Conservation (phyloP, 2,329 filamentous ascomycete genomes). For the Lasiodiplodia theobromae region DNA sequence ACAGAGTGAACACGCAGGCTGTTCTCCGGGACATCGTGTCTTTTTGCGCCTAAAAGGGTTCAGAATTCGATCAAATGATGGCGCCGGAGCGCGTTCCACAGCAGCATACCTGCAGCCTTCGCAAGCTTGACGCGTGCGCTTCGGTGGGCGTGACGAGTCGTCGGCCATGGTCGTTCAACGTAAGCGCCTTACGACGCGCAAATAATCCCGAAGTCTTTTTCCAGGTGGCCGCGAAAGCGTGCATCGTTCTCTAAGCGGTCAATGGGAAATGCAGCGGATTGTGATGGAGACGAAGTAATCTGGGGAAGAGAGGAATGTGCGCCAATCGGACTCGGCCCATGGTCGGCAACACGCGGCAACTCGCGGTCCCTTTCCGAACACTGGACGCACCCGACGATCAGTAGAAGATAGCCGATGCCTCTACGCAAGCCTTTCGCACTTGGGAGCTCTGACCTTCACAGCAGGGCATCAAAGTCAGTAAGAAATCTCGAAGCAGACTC, state of each 20-base stretch:
- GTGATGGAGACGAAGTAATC: neutral
- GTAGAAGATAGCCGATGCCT: neutral
- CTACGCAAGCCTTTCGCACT: neutral
- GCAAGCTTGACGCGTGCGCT: slow-evolving; percentile 12
- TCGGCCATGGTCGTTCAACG: neutral
- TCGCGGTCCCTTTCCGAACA: neutral
- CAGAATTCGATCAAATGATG: neutral
- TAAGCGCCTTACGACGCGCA: neutral
- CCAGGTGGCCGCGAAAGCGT: neutral
- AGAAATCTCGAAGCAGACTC: neutral
- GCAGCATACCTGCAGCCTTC: slow-evolving; percentile 16
- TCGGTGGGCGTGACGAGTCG: slow-evolving; percentile 10
- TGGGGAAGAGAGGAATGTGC: neutral
- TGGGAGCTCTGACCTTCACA: neutral
- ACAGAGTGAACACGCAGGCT: slow-evolving; percentile 59
- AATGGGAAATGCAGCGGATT: neutral
- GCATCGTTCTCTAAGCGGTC: neutral
- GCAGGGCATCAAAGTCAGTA: neutral
- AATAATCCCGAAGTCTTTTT: neutral
- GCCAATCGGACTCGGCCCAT: neutral
- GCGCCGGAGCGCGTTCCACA: neutral
- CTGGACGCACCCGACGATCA: neutral
- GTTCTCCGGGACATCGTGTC: slow-evolving; percentile 59
- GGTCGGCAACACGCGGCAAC: neutral
- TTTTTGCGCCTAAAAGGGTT: slow-evolving; percentile 55